Conservation (phyloP, 768 basidiomycete genomes). For the Tubosaeta sp. region DNA sequence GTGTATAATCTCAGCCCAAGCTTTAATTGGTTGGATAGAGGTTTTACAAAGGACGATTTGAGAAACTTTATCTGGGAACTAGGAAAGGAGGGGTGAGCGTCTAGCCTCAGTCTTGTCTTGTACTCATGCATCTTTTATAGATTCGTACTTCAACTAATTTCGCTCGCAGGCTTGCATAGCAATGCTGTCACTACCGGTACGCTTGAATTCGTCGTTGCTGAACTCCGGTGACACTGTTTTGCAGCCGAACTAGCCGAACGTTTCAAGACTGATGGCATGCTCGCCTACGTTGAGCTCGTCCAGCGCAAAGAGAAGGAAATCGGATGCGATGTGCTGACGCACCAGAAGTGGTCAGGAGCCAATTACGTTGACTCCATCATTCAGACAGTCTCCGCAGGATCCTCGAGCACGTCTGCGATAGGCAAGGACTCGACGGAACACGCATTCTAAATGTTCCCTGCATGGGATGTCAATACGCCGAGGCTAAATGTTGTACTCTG, state of each 20-base stretch:
- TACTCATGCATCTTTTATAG: constrained; percentile 34
- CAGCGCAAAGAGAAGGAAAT: constrained; percentile 87
- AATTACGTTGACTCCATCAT: constrained; percentile 88
- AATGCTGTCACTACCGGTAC: constrained; percentile 73
- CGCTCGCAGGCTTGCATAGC: constrained; percentile 85
- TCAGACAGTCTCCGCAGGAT: constrained; percentile 79
- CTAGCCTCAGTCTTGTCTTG: not conserved
- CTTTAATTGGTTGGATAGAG: constrained; percentile 88
- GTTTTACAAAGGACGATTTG: constrained; percentile 70
- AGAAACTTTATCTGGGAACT: constrained; percentile 90
- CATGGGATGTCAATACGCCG: not conserved
- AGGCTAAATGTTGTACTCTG: constrained; percentile 4
- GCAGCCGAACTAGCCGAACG: constrained; percentile 73
- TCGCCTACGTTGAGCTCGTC: constrained; percentile 86
- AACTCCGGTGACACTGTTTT: constrained; percentile 3
- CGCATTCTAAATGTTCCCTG: constrained; percentile 47
- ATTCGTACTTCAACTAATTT: constrained; percentile 86
- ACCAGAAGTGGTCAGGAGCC: constrained; percentile 96
- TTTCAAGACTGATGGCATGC: constrained; percentile 87
- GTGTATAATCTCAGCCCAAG: constrained; percentile 94
- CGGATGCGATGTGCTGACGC: constrained; percentile 85
- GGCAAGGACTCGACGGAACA: constrained; percentile 92
- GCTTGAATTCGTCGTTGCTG: constrained; percentile 9
- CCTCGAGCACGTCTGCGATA: constrained; percentile 78
- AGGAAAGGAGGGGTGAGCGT: constrained; percentile 73